Conservation (phyloP, 345 rosid genomes). For the Brassica rapa region DNA sequence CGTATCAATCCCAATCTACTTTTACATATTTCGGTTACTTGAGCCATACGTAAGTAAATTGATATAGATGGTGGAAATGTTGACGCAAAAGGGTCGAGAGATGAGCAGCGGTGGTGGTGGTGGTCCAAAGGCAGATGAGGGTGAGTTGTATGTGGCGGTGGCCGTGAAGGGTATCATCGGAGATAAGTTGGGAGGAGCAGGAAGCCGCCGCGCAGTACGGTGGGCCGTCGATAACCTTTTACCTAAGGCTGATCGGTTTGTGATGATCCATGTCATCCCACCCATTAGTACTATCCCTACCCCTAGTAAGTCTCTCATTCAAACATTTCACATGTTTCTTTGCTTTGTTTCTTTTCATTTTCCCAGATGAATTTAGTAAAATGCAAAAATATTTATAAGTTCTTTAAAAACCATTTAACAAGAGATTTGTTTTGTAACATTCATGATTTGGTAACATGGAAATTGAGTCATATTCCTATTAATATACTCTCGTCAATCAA, state of each 20-base stretch:
- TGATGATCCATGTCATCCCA: conserved; percentile 75
- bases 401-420: neutral
- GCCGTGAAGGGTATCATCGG: conserved; percentile 64
- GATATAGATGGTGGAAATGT: conserved; percentile 38
- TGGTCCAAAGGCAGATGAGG: conserved; percentile 23
- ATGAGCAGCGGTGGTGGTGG: conserved; percentile 14
- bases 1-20: neutral
- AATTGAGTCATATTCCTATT: neutral
- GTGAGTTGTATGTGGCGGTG: conserved; percentile 54
- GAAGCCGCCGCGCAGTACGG: conserved; percentile 73
- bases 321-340: neutral
- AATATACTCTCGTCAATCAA: neutral
- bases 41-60: neutral
- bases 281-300: conserved; percentile 63
- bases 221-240: conserved; percentile 72
- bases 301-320: conserved; percentile 52
- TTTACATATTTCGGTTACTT: conserved; percentile 6
- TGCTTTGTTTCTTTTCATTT: neutral
- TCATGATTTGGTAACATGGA: neutral
- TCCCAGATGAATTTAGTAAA: neutral
- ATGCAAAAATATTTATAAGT: neutral
- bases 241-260: conserved; percentile 52
- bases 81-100: conserved; percentile 28
- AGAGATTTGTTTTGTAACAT: neutral
- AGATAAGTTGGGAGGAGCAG: conserved; percentile 50